Percentiles rank a stretch among this genome's conserved stretches.
phyloP scores from a whole-genome alignment of 495 filamentous ascomycete genomes.

The Neurospora tetrasperma region DNA sequence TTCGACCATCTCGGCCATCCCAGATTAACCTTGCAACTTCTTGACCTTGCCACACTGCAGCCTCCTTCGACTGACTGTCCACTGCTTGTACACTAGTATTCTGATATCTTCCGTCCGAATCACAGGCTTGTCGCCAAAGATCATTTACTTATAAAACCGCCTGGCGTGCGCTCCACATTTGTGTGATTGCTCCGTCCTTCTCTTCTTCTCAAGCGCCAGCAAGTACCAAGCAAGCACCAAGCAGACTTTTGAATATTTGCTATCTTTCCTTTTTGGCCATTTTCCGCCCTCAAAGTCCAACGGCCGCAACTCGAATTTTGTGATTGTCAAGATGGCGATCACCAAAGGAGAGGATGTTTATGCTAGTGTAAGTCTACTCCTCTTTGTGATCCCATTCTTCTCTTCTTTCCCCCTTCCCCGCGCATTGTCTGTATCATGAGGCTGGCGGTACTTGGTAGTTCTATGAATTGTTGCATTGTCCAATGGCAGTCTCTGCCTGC shows the following conservation, averaged over 20 bases:
- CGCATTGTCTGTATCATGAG: neutral
- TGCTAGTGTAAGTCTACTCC: conserved; percentile 37
- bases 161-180: neutral
- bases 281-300: neutral
- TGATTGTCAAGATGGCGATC: neutral
- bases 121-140: neutral
- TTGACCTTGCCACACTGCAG: neutral
- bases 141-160: neutral
- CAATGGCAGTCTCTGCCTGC: conserved; percentile 3
- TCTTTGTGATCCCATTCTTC: neutral
- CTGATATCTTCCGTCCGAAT: neutral
- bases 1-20: neutral
- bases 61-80: neutral
- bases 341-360: conserved; percentile 42
- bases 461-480: neutral
- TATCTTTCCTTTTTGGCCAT: neutral
- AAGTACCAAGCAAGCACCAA: neutral
- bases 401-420: neutral
- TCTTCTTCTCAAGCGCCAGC: neutral
- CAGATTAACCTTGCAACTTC: neutral
- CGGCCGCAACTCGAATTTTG: conserved; percentile 8
- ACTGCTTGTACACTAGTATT: neutral
- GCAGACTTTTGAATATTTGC: neutral
- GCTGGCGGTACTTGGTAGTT: neutral
- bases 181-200: neutral